Conservation (phyloP, 805 yeast species). For the Wickerhamiella sergipiensis region DNA sequence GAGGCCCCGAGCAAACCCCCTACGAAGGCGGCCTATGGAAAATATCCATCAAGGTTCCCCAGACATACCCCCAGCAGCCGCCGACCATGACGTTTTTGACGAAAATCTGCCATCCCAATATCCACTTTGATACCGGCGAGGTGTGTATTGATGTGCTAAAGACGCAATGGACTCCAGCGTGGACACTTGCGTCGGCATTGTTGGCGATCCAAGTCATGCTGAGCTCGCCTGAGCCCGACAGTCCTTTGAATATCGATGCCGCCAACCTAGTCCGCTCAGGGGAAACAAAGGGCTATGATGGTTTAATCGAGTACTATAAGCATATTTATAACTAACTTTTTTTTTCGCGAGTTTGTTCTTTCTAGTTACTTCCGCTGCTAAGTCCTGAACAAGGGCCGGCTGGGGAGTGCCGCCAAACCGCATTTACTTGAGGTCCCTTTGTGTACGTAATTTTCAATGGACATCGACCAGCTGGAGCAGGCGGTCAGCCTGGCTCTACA, state of each 20-base stretch:
- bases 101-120: constrained; percentile 26
- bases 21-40: constrained; percentile 39
- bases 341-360: no score
- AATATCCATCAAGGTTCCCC: constrained; percentile 29
- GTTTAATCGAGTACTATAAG: constrained; percentile 21
- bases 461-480: constrained; percentile 54
- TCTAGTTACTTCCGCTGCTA: no score
- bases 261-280: constrained; percentile 25
- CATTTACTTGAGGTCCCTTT: not conserved
- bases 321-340: constrained; percentile 7
- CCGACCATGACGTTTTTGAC: constrained; percentile 33
- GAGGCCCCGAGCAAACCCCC: constrained; percentile 29
- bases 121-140: constrained; percentile 27
- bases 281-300: constrained; percentile 20
- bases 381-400: no score
- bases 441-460: constrained; percentile 6
- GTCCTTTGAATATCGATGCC: constrained; percentile 29
- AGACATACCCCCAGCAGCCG: constrained; percentile 35
- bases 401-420: no score
- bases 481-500: constrained; percentile 76
- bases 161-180: constrained; percentile 29
- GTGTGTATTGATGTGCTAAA: constrained; percentile 27
- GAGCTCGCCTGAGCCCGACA: constrained; percentile 26
- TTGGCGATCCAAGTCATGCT: constrained; percentile 27
- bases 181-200: constrained; percentile 27